Conservation (phyloP, 768 basidiomycete genomes). For the Phanerochaete sordida region DNA sequence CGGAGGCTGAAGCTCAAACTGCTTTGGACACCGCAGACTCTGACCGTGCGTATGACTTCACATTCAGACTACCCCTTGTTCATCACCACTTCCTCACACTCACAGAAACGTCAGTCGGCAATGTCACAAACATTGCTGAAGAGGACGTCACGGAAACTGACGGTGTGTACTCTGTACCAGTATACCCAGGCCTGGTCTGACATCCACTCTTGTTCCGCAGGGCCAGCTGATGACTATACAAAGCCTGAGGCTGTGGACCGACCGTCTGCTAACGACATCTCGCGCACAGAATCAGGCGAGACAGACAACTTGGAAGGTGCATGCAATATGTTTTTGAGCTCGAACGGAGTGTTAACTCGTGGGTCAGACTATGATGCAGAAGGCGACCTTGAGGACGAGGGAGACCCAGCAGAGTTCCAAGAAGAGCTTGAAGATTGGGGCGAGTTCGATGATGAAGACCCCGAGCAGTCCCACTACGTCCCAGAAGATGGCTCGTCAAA, state of each 20-base stretch:
- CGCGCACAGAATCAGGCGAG: neutral
- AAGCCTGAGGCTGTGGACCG: neutral
- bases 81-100: no score
- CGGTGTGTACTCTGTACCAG: no score
- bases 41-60: neutral
- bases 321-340: neutral
- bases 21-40: neutral
- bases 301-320: neutral
- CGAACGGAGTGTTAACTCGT: neutral
- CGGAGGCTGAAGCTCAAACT: neutral
- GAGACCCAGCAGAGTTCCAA: neutral
- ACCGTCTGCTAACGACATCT: neutral
- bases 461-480: neutral
- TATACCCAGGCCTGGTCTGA: no score
- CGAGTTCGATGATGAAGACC: slow-evolving; percentile 3
- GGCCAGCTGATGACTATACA: neutral
- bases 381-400: neutral
- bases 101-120: no score
- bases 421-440: slow-evolving; percentile 6
- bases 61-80: no score
- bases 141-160: no score
- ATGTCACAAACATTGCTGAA: no score
- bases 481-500: slow-evolving; percentile 5
- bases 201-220: neutral
- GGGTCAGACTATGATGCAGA: neutral